Evolutionary conservation across 1,139 yeast species (phyloP), one percentile per base, ranked within the genome.

Genomic region (Debaryomyces robertsiae): DNA sequence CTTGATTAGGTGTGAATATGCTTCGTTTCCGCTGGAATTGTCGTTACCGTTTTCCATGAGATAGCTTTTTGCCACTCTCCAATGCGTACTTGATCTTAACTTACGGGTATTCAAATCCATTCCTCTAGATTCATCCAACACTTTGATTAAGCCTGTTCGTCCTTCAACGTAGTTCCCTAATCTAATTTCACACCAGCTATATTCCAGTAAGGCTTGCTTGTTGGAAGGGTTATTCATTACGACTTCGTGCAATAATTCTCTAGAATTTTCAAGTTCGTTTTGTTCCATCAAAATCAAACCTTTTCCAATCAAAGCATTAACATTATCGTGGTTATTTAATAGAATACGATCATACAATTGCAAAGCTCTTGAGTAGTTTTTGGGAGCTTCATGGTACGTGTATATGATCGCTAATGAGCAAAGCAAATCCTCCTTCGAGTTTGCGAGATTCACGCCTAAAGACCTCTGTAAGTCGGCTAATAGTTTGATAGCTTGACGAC

Each of bases 361-460:
- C 32, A 86, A 59, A 0, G 98, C 98, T 29, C 83, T 72, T 7
- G 77, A 72, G 55, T 81, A 89, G 60, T 91, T 86, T 59, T 89
- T 89, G 4, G 98, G 98, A 0, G 96, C 87, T 57, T 91, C 96
- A 56, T 82, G 77, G 55, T 86, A 84, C 0, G 95, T 88, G 54
- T 89, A 87, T 0, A 86, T 77, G 2, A 83, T 77, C 0, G 95
- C 98, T 41, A 88, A 69, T 13, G 79, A 72, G 37, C 90, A 75
- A 17, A 84, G 69, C 18, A 88, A 65, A 41, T 82, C 85, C 41
- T 74, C 75, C 48, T 75, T 78, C 1, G 90, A 71, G 46, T 81
- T 66, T 1, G 58, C 56, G 36, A 86, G 69, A 15, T 64, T 58
- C 6, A 73, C 62, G 0, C 83, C 82, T 2, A 77, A 63, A 10